Evolutionary conservation across 805 yeast genomes (phyloP), one percentile per base, ranked within the genome.

Genomic region (Nakazawaea wyomingensis): DNA sequence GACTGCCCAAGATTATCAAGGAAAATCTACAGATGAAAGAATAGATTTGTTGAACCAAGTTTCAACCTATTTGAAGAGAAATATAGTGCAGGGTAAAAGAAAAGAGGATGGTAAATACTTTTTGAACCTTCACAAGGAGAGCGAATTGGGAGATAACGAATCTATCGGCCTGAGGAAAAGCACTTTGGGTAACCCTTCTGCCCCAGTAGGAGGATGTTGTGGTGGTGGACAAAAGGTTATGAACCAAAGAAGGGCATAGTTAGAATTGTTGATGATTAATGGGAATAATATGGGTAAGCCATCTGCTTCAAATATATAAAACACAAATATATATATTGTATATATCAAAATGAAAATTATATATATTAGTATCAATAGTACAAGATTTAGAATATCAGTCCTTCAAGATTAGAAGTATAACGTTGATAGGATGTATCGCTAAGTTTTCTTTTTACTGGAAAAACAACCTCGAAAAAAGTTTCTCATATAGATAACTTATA

Each of bases 121-220:
- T 39, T 69, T 91, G 54, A 82, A 82, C 51, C 80, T 91, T 51
- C 96, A 88, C 57, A 64, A 76, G 38, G 78, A 83, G 37, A 85
- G 95, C 0, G 98, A 91, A 62, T 67, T 91, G 41, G 98, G 97
- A 16, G 96, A 89, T 57, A 91, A 91, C 59, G 95, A 89, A 28
- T 72, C 79, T 36, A 73, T 86, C 51, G 85, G 82, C 59, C 74
- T 66, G 48, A 64, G 69, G 34, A 70, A 67, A 46, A 50, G 49
- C 16, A 47, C 51, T 11, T 48, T 45, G n/a, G 57, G 55, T n/a
- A 39, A 35, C 30, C 50, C 50, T n/a, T 53, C 50, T 19, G 54
- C 48, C 19, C 47, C 51, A 32, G 72, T 74, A 18, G 78, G 75
- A 33, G 79, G 82, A 44, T 78, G 85, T 54, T 74, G 80, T 47